Evolutionary conservation across 1,284 basidiomycete species (phyloP).

Genomic region (Sanguinoderma infundibulare): DNA sequence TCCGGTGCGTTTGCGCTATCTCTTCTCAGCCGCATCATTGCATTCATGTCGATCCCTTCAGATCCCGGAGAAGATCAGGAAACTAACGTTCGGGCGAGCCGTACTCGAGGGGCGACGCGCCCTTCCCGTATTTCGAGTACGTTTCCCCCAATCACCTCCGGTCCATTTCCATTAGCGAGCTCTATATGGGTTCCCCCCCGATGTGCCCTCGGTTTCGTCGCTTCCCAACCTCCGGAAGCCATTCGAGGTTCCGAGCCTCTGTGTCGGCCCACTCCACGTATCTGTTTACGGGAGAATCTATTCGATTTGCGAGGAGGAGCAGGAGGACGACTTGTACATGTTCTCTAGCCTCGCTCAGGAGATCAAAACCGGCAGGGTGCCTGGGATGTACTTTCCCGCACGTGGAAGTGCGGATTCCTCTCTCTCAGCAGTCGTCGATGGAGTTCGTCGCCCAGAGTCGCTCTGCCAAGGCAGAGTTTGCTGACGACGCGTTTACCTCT

Average conservation of each 20-base stretch:
- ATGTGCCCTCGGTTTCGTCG: neutral
- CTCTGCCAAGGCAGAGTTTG: too few relatives aligned
- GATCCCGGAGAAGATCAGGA: neutral
- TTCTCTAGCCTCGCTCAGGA: neutral
- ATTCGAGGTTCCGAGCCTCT: neutral
- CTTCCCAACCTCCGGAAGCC: neutral
- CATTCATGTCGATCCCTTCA: neutral
- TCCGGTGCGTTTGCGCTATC: neutral
- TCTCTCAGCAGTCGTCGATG: neutral
- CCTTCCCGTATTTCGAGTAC: slow-evolving; percentile 8
- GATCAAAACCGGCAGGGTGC: neutral
- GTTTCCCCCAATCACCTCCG: slow-evolving; percentile 7
- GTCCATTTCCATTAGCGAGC: neutral
- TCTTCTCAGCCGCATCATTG: neutral
- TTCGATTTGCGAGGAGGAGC: neutral
- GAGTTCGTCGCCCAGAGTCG: neutral
- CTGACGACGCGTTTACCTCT: neutral
- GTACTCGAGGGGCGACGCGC: neutral
- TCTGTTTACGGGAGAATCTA: neutral
- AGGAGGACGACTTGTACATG: neutral
- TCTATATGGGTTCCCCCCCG: neutral
- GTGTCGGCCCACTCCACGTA: neutral
- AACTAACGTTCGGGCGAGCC: slow-evolving; percentile 3
- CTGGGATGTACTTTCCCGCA: neutral
- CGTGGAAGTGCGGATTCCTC: too few relatives aligned